phyloP scores from a whole-genome alignment of 225 moss, liverwort and hornwort species.

The Pseudisothecium myosuroides region DNA sequence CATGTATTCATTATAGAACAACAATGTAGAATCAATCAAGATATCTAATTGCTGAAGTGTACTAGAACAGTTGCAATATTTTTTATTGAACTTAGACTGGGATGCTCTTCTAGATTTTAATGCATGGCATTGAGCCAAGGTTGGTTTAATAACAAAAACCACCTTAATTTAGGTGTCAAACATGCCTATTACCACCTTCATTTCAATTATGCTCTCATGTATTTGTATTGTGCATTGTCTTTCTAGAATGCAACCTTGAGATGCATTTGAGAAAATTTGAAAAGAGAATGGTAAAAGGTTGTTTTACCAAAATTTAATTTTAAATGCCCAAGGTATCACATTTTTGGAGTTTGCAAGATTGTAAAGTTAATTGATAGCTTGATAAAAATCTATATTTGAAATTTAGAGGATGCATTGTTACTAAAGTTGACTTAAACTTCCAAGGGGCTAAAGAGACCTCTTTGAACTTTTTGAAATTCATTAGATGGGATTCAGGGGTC shows the following conservation, averaged over 20 bases:
- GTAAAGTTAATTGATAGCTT: neutral
- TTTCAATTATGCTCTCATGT: neutral
- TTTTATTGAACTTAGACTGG: neutral
- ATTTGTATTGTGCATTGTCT: neutral
- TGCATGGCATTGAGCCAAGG: neutral
- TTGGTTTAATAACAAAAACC: neutral
- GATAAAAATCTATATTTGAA: neutral
- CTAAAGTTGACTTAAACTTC: neutral
- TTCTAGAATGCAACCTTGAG: neutral
- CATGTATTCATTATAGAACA: neutral
- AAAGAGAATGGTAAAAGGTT: neutral
- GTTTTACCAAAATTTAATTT: neutral
- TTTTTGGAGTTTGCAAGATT: no score
- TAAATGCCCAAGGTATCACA: neutral
- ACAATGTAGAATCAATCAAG: no score
- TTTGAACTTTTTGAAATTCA: no score
- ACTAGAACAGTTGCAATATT: neutral
- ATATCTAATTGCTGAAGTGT: neutral
- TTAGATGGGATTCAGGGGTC: no score
- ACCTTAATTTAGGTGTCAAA: neutral
- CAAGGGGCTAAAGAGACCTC: accelerated
- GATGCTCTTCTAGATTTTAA: neutral
- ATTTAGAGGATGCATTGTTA: neutral
- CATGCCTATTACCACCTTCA: neutral
- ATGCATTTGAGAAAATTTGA: neutral